A percentile compares a stretch with the other conserved stretches of the same genome.
These are phyloP conservation scores for Gracilariopsis chorda DNA, from an alignment of 23 red algal species.

Conservation along the genomic window DNA sequence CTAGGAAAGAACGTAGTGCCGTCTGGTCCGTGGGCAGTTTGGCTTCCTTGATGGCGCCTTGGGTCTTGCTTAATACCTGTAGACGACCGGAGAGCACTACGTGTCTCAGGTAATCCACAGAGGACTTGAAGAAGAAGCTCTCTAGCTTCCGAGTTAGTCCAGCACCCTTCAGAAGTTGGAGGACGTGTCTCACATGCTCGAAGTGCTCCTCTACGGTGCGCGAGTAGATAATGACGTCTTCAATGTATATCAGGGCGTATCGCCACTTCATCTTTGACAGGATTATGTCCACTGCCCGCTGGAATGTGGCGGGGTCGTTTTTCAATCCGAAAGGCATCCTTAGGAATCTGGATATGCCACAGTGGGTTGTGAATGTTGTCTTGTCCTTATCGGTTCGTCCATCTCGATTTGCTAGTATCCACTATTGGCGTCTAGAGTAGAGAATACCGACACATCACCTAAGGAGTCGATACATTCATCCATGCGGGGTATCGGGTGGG, in stretches of 20 bases:
- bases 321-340: not conserved
- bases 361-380: not conserved
- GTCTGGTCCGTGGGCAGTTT: too few relatives aligned
- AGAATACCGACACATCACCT: not conserved
- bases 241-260: not conserved
- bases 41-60: too few relatives aligned
- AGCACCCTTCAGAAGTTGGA: not conserved
- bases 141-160: not conserved
- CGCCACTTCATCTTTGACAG: not conserved
- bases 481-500: constrained; percentile 1
- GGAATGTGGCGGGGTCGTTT: not conserved
- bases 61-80: too few relatives aligned
- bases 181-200: not conserved
- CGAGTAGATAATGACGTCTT: not conserved
- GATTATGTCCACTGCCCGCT: not conserved
- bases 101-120: too few relatives aligned
- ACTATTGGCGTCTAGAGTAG: not conserved
- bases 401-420: not conserved
- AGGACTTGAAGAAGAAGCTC: not conserved
- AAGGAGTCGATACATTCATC: constrained; percentile 25
- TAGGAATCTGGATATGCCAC: not conserved
- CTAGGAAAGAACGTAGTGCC: too few relatives aligned
- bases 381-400: not conserved
- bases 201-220: not conserved
- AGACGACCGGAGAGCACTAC: too few relatives aligned